Evolutionary conservation across 2,329 filamentous ascomycete species (phyloP).

Genomic region (Dryadomyces sulphureus): DNA sequence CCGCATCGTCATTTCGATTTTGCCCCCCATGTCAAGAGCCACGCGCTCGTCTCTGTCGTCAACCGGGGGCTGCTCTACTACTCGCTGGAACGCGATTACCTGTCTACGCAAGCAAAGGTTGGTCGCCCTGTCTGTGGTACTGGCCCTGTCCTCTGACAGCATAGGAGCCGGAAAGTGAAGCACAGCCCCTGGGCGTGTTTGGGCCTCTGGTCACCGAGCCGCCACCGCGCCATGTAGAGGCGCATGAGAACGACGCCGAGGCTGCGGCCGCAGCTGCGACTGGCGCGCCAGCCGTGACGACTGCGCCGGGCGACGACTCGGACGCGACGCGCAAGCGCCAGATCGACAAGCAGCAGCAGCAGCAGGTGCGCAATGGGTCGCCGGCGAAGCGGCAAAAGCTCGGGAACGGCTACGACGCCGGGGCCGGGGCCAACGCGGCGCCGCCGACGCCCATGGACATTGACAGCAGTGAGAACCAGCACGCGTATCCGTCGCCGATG

Average conservation of each 20-base stretch:
- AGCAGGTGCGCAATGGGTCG: conserved; percentile 36
- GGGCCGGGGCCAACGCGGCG: conserved; percentile 25
- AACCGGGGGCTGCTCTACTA: conserved; percentile 50
- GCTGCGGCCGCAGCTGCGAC: conserved; percentile 2
- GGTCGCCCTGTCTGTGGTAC: conserved; percentile 2
- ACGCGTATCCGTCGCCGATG: conserved; percentile 51
- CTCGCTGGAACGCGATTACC: conserved; percentile 39
- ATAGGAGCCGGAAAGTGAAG: conserved; percentile 28
- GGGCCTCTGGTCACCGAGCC: conserved; percentile 36
- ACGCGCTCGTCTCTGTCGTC: conserved; percentile 47
- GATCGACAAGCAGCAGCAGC: conserved; percentile 29
- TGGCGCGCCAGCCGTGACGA: conserved; percentile 1
- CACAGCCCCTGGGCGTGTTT: conserved; percentile 38
- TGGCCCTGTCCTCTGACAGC: conserved; percentile 25
- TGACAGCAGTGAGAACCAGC: conserved; percentile 35
- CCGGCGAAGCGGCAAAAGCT: conserved; percentile 43
- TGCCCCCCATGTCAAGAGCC: conserved; percentile 48
- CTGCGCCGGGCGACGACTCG: conserved; percentile 18
- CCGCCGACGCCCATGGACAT: conserved; percentile 41
- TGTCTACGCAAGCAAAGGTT: conserved; percentile 32
- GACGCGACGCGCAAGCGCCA: conserved; percentile 37
- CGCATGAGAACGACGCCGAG: neutral
- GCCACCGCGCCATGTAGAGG: conserved; percentile 20
- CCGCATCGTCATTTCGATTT: conserved; percentile 49
- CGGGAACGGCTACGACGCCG: conserved; percentile 45